Percentiles rank a stretch among this genome's conserved stretches.
Conservation (phyloP, 768 basidiomycete genomes). For the Stropharia rugosoannulata region DNA sequence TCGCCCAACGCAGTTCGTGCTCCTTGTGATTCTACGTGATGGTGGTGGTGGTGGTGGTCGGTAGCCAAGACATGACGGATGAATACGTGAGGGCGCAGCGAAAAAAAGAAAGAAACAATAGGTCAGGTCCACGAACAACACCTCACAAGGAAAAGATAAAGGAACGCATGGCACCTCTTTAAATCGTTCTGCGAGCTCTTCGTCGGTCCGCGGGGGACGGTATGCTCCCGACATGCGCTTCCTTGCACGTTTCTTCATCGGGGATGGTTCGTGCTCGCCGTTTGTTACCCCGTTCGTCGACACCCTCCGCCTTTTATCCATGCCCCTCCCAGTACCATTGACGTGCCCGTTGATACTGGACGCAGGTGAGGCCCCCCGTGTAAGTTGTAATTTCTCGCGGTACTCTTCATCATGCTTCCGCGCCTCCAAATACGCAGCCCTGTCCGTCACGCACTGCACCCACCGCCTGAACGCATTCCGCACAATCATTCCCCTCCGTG, state of each 20-base stretch:
- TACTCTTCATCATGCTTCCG: constrained; percentile 61
- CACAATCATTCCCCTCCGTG: constrained; percentile 36
- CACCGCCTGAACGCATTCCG: constrained; percentile 44
- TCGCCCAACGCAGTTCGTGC: constrained; percentile 71
- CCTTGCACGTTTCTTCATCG: constrained; percentile 39
- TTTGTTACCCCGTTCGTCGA: constrained; percentile 17
- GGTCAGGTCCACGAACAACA: constrained; percentile 15
- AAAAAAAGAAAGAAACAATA: constrained; percentile 6
- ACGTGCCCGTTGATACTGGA: constrained; percentile 2
- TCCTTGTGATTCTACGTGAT: constrained; percentile 63
- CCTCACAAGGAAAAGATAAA: constrained; percentile 15
- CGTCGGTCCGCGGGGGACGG: constrained; percentile 56
- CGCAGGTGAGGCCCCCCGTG: background rate
- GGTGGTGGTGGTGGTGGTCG: constrained; percentile 11
- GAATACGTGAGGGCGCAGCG: constrained; percentile 13
- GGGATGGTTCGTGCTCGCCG: constrained; percentile 15
- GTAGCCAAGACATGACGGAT: constrained; percentile 11
- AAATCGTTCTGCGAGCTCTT: constrained; percentile 61
- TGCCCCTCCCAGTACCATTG: background rate
- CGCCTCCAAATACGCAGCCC: constrained; percentile 61
- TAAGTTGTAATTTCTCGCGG: constrained; percentile 44
- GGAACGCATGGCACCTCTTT: constrained; percentile 54
- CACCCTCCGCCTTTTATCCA: constrained; percentile 34
- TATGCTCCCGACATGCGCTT: constrained; percentile 45
- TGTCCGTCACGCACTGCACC: constrained; percentile 43